Conservation (phyloP, 2,329 filamentous ascomycete species). For the Neobulgaria alba region DNA sequence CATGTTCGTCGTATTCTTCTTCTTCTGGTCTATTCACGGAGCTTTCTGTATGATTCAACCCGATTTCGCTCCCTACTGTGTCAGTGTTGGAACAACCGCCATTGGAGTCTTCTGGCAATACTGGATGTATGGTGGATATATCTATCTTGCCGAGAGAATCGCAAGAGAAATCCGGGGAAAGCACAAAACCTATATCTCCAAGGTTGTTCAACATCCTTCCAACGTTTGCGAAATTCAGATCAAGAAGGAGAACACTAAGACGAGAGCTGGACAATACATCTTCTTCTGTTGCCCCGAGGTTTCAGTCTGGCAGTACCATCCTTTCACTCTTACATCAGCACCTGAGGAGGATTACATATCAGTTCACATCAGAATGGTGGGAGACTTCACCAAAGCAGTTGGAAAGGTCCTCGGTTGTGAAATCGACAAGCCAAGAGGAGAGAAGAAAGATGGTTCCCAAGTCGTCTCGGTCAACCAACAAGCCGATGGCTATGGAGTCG, state of each 20-base stretch:
- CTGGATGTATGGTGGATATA: slow-evolving; percentile 77
- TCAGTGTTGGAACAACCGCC: slow-evolving; percentile 53
- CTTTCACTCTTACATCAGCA: slow-evolving; percentile 77
- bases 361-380: slow-evolving; percentile 74
- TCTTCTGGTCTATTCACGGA: slow-evolving; percentile 86
- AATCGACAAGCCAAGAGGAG: slow-evolving; percentile 47
- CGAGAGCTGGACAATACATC: slow-evolving; percentile 76
- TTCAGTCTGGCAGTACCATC: slow-evolving; percentile 82
- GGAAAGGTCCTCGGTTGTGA: slow-evolving; percentile 68
- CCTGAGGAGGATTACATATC: slow-evolving; percentile 88
- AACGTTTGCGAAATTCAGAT: slow-evolving; percentile 88
- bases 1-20: slow-evolving; percentile 79
- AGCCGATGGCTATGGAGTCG: slow-evolving; percentile 43
- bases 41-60: slow-evolving; percentile 88
- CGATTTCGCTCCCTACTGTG: slow-evolving; percentile 71
- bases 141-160: slow-evolving; percentile 72
- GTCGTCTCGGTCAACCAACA: slow-evolving; percentile 60
- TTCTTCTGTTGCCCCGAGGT: slow-evolving; percentile 82
- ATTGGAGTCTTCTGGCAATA: slow-evolving; percentile 83
- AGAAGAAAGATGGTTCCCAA: slow-evolving; percentile 46
- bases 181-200: slow-evolving; percentile 79
- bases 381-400: slow-evolving; percentile 68
- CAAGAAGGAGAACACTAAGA: slow-evolving; percentile 81
- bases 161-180: slow-evolving; percentile 70
- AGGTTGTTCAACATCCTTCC: slow-evolving; percentile 82